These are phyloP conservation scores for Angomonas ambiguus DNA, from an alignment of 208 protist genomes.

Conservation along the genomic window DNA sequence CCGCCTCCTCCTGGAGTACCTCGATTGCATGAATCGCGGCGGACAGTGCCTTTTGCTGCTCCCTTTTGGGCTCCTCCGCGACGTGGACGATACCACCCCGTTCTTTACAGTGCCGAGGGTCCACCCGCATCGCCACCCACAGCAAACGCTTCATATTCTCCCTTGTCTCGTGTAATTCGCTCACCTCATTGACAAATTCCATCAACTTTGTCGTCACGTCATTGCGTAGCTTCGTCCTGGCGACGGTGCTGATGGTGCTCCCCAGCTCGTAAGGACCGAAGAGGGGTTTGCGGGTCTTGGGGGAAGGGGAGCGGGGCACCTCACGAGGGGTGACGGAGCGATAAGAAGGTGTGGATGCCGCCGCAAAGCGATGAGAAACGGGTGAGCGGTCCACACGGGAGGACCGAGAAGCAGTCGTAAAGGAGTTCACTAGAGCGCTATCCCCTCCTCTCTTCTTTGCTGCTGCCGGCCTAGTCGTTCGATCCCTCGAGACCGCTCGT, in stretches of 20 bases:
- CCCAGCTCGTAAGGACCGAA: background rate
- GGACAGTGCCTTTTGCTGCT: slow-evolving; percentile 56
- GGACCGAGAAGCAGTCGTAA: background rate
- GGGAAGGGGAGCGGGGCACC: background rate
- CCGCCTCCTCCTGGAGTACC: slow-evolving; percentile 32
- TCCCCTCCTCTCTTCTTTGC: too few relatives aligned
- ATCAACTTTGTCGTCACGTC: slow-evolving; percentile 53
- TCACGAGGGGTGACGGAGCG: background rate
- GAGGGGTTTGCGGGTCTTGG: background rate
- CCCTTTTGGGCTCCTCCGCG: slow-evolving; percentile 24
- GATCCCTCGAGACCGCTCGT: too few relatives aligned
- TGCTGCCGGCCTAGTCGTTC: too few relatives aligned
- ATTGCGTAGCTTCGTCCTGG: slow-evolving; percentile 44
- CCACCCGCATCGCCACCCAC: slow-evolving; percentile 60
- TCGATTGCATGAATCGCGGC: slow-evolving; percentile 28
- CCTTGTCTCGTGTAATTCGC: slow-evolving; percentile 38
- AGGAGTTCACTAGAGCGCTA: background rate
- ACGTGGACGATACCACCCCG: slow-evolving; percentile 35
- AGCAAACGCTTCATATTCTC: slow-evolving; percentile 39
- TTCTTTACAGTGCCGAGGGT: slow-evolving; percentile 53
- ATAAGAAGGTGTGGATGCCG: too few relatives aligned
- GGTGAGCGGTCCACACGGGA: background rate
- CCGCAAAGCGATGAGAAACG: background rate
- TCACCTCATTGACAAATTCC: slow-evolving; percentile 50
- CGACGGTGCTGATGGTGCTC: slow-evolving; percentile 6